A percentile compares a stretch with the other conserved stretches of the same genome.
These are phyloP conservation scores for Nakazawaea wickerhamii DNA, from an alignment of 805 yeast genomes.

Conservation along the genomic window DNA sequence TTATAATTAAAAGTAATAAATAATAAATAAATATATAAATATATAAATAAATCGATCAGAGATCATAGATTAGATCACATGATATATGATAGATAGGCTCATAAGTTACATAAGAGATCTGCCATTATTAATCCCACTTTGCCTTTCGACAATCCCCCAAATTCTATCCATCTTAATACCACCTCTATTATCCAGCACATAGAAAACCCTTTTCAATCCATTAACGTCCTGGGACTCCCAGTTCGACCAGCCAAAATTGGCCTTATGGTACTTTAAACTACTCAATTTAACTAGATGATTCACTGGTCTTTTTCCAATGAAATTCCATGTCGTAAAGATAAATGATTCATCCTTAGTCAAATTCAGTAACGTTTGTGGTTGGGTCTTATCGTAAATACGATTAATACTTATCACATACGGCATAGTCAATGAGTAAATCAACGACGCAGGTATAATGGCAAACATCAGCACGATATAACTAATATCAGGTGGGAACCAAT, in stretches of 20 bases:
- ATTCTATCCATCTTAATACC: slow-evolving; percentile 80
- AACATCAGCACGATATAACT: slow-evolving; percentile 36
- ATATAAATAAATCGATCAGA: slow-evolving; percentile 2
- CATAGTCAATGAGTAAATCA: slow-evolving; percentile 46
- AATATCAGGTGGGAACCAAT: slow-evolving; percentile 45
- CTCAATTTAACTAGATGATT: slow-evolving; percentile 54
- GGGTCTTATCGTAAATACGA: slow-evolving; percentile 57
- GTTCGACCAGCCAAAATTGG: slow-evolving; percentile 44
- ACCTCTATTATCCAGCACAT: slow-evolving; percentile 69
- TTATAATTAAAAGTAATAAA: background rate
- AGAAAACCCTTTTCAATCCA: slow-evolving; percentile 36
- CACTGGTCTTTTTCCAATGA: slow-evolving; percentile 61
- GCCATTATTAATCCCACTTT: slow-evolving; percentile 65
- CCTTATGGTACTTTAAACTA: slow-evolving; percentile 28
- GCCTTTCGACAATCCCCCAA: slow-evolving; percentile 76
- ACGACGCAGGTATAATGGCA: slow-evolving; percentile 51
- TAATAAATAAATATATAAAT: background rate
- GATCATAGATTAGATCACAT: background rate
- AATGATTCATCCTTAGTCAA: slow-evolving; percentile 58
- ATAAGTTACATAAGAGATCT: slow-evolving; percentile 29
- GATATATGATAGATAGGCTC: background rate
- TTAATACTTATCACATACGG: slow-evolving; percentile 70
- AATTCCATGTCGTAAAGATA: slow-evolving; percentile 59
- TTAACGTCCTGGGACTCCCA: slow-evolving; percentile 37
- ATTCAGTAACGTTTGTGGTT: slow-evolving; percentile 61